A percentile compares a stretch with the other conserved stretches of the same genome.
phyloP scores from a whole-genome alignment of 495 filamentous ascomycete species.

The Aspergillus sclerotioniger region DNA sequence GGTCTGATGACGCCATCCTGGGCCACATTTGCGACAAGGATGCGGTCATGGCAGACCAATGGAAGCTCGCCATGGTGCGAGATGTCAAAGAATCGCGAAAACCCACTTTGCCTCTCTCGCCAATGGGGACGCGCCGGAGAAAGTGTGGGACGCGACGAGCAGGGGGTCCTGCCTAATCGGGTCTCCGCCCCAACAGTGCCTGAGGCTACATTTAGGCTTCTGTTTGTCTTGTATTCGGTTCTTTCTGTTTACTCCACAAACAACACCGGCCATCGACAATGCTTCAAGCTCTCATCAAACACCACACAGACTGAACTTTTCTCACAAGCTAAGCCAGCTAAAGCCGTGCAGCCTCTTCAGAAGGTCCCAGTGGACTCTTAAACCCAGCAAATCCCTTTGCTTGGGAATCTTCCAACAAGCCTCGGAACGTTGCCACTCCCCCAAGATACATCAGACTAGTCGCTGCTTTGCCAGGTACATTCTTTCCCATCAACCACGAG shows the following conservation, averaged over 20 bases:
- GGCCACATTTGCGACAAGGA: background rate
- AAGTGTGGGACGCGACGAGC: background rate
- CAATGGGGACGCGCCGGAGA: background rate
- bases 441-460: constrained; percentile 15
- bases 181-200: background rate
- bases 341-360: background rate
- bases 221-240: too few relatives aligned
- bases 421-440: constrained; percentile 15
- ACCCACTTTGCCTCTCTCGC: background rate
- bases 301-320: too few relatives aligned
- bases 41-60: background rate
- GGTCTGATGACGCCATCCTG: background rate
- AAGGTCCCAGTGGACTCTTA: background rate
- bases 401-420: constrained; percentile 2
- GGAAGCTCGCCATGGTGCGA: background rate
- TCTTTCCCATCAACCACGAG: constrained; percentile 28
- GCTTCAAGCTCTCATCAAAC: too few relatives aligned
- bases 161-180: constrained; percentile 1
- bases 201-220: too few relatives aligned
- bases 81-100: background rate
- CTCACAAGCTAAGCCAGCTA: too few relatives aligned
- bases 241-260: too few relatives aligned
- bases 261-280: too few relatives aligned
- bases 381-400: background rate
- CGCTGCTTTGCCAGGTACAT: constrained; percentile 39